Evolutionary conservation across 108 stramenopile genomes (phyloP), one percentile per base, ranked within the genome.

Genomic region (Nitzschia putrida): DNA sequence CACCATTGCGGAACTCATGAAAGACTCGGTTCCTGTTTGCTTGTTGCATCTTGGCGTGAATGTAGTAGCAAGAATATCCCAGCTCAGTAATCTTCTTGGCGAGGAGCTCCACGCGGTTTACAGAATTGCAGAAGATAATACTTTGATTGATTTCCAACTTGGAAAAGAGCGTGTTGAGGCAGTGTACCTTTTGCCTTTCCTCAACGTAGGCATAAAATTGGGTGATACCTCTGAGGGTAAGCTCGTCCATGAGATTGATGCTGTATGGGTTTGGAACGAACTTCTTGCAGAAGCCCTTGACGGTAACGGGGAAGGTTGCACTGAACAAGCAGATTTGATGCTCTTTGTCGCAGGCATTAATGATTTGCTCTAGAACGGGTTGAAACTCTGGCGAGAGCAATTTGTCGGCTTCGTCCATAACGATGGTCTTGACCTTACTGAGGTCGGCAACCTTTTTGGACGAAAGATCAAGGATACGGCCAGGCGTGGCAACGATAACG

Each of bases 21-120:
- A 98, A 98, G 50, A 98, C 98, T 38, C 97, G 81, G 80, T 98
- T 98, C 47, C 99, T 87, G 78, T 98, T 95, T 4, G 93, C 84
- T 74, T 99, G 99, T 69, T 98, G 95, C 98, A 98, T 98, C 72
- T 97, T 97, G 53, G 99, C 97, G 74, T 99, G 99, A 74, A 99
- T 99, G 79, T 98, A 99, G 83, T 96, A 98, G 87, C 98, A 99
- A 10, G 96, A 96, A 73, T 97, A 99, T 7, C 98, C 98, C n/a
- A 98, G 84, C 82, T 99, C 97, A 39, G 98, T 98, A 63, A 99
- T 98, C 65, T 97, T 97, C 76, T 97, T 97, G 44, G 98, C 98
- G 14, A 99, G 83, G 29, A 98, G 82, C 79, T 99, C 98, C 13
- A 98, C 99, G 42, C 97, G 95, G 75, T 97, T 97, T 54, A 98